Base-by-base conservation (phyloP, 2,329 filamentous ascomycete genomes). In the Penicillium vulpinum region DNA sequence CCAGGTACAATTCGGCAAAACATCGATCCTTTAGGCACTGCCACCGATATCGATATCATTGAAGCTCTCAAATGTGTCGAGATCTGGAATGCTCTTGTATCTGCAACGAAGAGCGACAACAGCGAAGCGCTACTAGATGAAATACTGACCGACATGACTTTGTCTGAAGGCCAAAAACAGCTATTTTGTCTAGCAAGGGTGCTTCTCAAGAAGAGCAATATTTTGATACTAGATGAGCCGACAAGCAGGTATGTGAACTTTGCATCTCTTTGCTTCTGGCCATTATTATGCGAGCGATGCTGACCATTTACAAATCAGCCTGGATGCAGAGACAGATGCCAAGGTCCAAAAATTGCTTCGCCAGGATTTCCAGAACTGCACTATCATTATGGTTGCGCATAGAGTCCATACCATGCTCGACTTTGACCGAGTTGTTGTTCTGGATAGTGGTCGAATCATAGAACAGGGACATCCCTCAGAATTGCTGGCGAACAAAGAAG, bases 161-260 rank as follows among this genome's bases (percentile, higher is more conserved):
- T 91, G n/a, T 89, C 87, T 0, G 88, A 90, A 67, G 88, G 88
- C 15, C 88, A 91, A 70, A 83, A 87, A 9, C 88, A 91, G 71
- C 84, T 91, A 0, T 81, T 91, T 22, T 90, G 87, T 66, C 82
- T 91, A 2, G 88, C 88, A 0, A 83, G 88, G 18, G 88, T 88
- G 43, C 87, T 91, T 62, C 63, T 66, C 15, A 57, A 54, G 35
- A 43, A 29, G 15, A 51, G 55, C n/a, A 57, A 57, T 4, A 57
- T 69, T 4, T 11, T 69, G 8, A 46, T 70, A 7, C 41, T 70
- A 2, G 67, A 70, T 52, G 66, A 70, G 45, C 57, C 60, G 16
- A 67, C 59, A 7, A 66, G 61, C 56, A 67, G 56, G 62, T 67
- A 60, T n/a, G n/a, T 53, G 31, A 21, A 18, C 5, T n/a, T 22